A percentile compares a stretch with the other conserved stretches of the same genome.
phyloP scores from a whole-genome alignment of 345 rosid species.

The Eucalyptus cloeziana region DNA sequence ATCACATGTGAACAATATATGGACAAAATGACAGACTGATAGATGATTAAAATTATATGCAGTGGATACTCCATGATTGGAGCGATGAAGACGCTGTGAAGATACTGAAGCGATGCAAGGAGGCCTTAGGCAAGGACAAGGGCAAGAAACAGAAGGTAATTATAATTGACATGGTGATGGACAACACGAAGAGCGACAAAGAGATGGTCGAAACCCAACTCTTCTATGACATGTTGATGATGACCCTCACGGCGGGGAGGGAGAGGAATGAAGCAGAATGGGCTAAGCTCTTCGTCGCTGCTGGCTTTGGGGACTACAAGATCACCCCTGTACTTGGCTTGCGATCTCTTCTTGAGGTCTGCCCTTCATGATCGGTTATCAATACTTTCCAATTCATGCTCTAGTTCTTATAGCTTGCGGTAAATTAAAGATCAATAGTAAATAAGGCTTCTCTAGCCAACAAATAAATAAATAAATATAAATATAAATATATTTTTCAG shows the following conservation, averaged over 20 bases:
- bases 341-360: conserved; percentile 4
- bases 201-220: neutral
- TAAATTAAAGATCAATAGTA: no score
- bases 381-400: neutral
- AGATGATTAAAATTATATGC: neutral
- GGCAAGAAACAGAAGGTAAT: neutral
- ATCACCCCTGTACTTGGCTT: neutral
- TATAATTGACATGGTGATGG: neutral
- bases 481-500: no score
- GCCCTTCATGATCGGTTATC: neutral
- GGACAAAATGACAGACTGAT: neutral
- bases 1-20: no score
- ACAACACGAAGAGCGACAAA: neutral
- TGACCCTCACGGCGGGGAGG: neutral
- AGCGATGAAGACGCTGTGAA: no score
- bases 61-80: neutral
- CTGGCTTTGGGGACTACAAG: conserved; percentile 4
- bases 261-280: conserved; percentile 5
- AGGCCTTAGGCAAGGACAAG: neutral
- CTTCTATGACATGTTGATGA: conserved; percentile 7
- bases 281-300: conserved; percentile 4
- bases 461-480: no score
- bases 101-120: neutral
- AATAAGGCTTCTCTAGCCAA: no score
- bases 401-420: neutral